Base-by-base conservation (phyloP, 1,139 yeast species). In the Geotrichum fermentans region DNA sequence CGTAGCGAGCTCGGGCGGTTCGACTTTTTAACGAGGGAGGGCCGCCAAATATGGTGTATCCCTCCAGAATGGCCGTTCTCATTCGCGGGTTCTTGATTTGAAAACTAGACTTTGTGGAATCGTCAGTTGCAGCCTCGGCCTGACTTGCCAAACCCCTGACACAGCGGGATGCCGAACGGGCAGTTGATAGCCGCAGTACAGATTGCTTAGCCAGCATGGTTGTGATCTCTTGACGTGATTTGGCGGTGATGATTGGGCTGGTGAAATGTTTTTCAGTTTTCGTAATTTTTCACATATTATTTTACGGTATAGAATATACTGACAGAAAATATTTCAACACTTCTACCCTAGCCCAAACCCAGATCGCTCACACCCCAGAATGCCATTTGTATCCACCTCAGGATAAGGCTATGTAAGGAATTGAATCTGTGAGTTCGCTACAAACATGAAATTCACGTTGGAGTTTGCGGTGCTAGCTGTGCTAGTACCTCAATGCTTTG, bases 1-100 rank as follows among this genome's bases (percentile, higher is more conserved):
- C 75, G 68, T 89, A 89, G 55, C 74, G 73, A 35, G 65, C 54
- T 50, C 73, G 71, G 42, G 72, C 77, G 56, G 70, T 63, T 43
- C 71, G 63, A 52, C 73, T 69, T 43, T 68, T 70, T 41, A 79
- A 58, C 18, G 80, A 69, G 4, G 72, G 74, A 11, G 83, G 83
- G 1, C 79, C 79, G 6, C 47, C 45, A 24, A 61, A 54, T 18
- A 56, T 52, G 52, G 67, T 61, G 36, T 63, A 64, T 7, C 71
- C 72, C n/a, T 65, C 56, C 29, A 68, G 53, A 29, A 68, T 61
- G 4, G 70, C 69, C 22, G 60, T 59, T 37, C 69, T 55, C 56
- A 62, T 56, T 7, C 52, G 56, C 10, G 63, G 59, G 52, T 59
- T 65, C 40, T 58, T 56, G 49, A 67, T 66, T 46, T 58, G 56